phyloP scores from a whole-genome alignment of 148 eudicot species.

The Mesembryanthemum crystallinum region DNA sequence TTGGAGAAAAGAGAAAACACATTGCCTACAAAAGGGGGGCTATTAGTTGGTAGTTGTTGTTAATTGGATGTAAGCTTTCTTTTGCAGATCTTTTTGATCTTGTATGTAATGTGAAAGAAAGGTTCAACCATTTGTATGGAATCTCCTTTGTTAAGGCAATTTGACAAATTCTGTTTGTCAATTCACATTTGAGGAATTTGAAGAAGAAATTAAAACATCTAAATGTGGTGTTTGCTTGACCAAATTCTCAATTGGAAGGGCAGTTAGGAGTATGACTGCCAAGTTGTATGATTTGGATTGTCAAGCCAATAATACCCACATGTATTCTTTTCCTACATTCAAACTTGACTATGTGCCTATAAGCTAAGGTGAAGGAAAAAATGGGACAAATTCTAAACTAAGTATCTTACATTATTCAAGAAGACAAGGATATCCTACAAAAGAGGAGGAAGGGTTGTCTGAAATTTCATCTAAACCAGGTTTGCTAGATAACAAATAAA shows the following conservation, averaged over 20 bases:
- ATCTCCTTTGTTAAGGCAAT: slow-evolving; percentile 3
- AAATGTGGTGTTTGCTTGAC: background rate
- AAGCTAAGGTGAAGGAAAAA: too few relatives aligned
- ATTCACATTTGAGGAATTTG: slow-evolving; percentile 2
- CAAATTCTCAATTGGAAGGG: background rate
- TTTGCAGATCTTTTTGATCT: slow-evolving; percentile 1
- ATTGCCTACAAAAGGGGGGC: background rate
- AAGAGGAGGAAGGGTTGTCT: too few relatives aligned
- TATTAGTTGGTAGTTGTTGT: slow-evolving; percentile 1
- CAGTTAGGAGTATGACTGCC: too few relatives aligned
- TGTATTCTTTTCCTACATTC: too few relatives aligned
- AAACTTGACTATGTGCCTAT: too few relatives aligned
- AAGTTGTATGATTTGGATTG: too few relatives aligned
- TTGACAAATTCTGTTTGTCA: slow-evolving; percentile 20
- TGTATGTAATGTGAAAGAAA: slow-evolving; percentile 9
- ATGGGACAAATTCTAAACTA: too few relatives aligned
- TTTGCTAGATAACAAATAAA: too few relatives aligned
- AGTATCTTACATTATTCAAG: too few relatives aligned
- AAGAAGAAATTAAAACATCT: background rate
- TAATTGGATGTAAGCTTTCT: slow-evolving; percentile 6
- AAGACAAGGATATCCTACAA: too few relatives aligned
- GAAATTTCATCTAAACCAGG: too few relatives aligned
- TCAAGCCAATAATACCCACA: too few relatives aligned
- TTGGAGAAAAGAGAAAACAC: background rate
- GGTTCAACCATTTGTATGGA: slow-evolving; percentile 7